phyloP scores from a whole-genome alignment of 352 stramenopile species.

The Pythium vanterpoolii region DNA sequence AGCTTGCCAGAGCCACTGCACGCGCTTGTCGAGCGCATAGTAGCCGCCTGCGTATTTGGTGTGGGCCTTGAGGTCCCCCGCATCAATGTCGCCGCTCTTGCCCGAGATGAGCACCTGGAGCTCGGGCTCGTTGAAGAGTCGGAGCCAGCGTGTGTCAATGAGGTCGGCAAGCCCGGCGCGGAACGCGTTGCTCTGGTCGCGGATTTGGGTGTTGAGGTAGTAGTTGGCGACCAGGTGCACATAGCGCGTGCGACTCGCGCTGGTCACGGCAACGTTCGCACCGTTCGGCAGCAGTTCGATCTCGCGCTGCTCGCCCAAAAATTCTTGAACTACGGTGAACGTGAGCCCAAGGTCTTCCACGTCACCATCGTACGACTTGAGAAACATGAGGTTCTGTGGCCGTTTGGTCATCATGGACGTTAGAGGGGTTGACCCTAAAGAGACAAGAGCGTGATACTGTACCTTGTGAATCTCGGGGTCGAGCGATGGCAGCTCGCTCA shows the following conservation, averaged over 20 bases:
- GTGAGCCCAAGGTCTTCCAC: slow-evolving; percentile 89
- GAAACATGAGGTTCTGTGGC: slow-evolving; percentile 91
- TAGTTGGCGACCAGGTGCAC: slow-evolving; percentile 95
- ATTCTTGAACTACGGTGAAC: slow-evolving; percentile 87
- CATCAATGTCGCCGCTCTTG: slow-evolving; percentile 52
- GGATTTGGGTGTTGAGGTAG: slow-evolving; percentile 93
- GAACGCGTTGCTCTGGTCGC: slow-evolving; percentile 93
- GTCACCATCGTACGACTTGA: slow-evolving; percentile 95
- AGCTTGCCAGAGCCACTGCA: slow-evolving; percentile 69
- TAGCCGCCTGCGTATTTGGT: slow-evolving; percentile 93
- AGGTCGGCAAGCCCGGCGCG: slow-evolving; percentile 90
- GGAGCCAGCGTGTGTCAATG: slow-evolving; percentile 90
- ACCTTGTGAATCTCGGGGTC: slow-evolving; percentile 94
- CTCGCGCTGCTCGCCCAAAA: slow-evolving; percentile 82
- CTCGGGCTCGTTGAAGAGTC: slow-evolving; percentile 96
- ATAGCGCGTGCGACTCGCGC: slow-evolving; percentile 93
- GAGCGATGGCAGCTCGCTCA: slow-evolving; percentile 90
- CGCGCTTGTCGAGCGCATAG: slow-evolving; percentile 78
- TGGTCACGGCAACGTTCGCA: slow-evolving; percentile 85
- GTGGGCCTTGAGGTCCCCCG: slow-evolving; percentile 86
- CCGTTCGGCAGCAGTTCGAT: slow-evolving; percentile 89
- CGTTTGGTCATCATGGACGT: neutral
- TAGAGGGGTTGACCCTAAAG: neutral
- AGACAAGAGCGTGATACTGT: neutral
- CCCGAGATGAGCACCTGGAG: slow-evolving; percentile 94